Percentiles rank a stretch among this genome's conserved stretches.
Evolutionary conservation across 805 yeast genomes (phyloP).

Genomic region (Kodamaea kaohsiungensis): DNA sequence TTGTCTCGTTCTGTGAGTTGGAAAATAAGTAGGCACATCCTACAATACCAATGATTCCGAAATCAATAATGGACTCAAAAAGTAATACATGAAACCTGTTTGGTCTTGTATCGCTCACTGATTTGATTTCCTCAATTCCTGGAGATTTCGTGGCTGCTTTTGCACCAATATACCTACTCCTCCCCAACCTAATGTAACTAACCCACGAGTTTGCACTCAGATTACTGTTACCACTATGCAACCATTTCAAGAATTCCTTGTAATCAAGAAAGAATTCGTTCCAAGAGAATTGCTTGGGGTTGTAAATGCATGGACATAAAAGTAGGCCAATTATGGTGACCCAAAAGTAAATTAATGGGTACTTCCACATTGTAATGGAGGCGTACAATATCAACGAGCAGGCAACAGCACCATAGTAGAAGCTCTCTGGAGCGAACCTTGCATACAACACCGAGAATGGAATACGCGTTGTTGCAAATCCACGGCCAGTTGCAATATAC

Average conservation of each 20-base stretch:
- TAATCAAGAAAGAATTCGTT: slow-evolving; percentile 72
- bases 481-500: slow-evolving; percentile 82
- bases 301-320: slow-evolving; percentile 71
- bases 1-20: slow-evolving; percentile 53
- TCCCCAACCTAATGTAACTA: slow-evolving; percentile 46
- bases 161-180: slow-evolving; percentile 60
- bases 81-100: slow-evolving; percentile 45
- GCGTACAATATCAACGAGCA: slow-evolving; percentile 55
- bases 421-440: slow-evolving; percentile 63
- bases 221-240: slow-evolving; percentile 52
- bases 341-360: slow-evolving; percentile 68
- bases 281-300: slow-evolving; percentile 76
- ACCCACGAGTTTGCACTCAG: slow-evolving; percentile 43
- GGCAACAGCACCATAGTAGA: slow-evolving; percentile 61
- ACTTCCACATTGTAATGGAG: slow-evolving; percentile 63
- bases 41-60: slow-evolving; percentile 34
- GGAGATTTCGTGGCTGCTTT: slow-evolving; percentile 32
- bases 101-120: slow-evolving; percentile 50
- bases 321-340: slow-evolving; percentile 64
- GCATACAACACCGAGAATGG: slow-evolving; percentile 67
- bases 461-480: slow-evolving; percentile 73
- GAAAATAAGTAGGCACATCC: slow-evolving; percentile 52
- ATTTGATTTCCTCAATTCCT: slow-evolving; percentile 1
- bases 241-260: slow-evolving; percentile 52
- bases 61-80: slow-evolving; percentile 42